phyloP scores from a whole-genome alignment of 2,329 filamentous ascomycete genomes.

The Colletotrichum echinochloae region DNA sequence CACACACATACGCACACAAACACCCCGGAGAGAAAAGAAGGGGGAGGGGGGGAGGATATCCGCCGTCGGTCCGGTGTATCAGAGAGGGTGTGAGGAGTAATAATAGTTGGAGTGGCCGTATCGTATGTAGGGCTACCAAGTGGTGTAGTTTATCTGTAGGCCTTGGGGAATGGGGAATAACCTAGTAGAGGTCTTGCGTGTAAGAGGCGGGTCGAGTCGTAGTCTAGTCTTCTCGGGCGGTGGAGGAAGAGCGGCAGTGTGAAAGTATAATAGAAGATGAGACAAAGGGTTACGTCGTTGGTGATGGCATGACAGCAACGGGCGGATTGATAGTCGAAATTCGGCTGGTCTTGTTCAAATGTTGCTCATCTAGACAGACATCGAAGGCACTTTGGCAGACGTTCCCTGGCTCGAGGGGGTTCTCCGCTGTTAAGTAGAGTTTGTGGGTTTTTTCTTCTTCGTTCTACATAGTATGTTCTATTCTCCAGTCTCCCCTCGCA shows the following conservation, averaged over 20 bases:
- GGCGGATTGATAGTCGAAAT: not conserved
- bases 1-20: no score
- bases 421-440: conserved; percentile 31
- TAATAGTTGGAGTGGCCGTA: conserved; percentile 3
- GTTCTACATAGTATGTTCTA: not conserved
- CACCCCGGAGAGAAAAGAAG: no score
- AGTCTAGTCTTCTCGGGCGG: not conserved
- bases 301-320: not conserved
- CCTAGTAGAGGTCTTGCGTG: not conserved
- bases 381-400: not conserved
- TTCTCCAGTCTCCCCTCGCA: not conserved
- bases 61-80: not conserved
- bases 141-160: not conserved
- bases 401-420: conserved; percentile 16
- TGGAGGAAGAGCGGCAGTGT: not conserved
- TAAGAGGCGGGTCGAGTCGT: not conserved
- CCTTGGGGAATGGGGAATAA: not conserved
- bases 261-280: not conserved
- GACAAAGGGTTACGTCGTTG: not conserved
- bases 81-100: conserved; percentile 5
- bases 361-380: not conserved
- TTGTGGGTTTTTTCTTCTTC: conserved; percentile 18
- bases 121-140: conserved; percentile 3
- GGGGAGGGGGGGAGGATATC: not conserved
- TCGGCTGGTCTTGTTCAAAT: not conserved